phyloP scores from a whole-genome alignment of 257 asterid species.

The Leonotis leonurus region DNA sequence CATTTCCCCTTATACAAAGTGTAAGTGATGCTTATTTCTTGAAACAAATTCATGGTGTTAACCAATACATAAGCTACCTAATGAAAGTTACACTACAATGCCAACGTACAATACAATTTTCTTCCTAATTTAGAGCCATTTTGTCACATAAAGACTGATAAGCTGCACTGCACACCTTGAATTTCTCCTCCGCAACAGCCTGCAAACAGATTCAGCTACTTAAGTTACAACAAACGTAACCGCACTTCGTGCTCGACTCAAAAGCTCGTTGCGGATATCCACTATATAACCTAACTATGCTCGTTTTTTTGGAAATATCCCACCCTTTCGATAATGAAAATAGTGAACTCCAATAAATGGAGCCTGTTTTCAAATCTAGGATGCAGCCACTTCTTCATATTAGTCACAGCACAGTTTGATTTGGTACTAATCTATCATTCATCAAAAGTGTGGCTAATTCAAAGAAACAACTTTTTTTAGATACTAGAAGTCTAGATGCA shows the following conservation, averaged over 20 bases:
- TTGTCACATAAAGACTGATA: conserved; percentile 74
- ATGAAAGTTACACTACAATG: not conserved
- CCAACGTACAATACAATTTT: not conserved
- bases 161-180: conserved; percentile 91
- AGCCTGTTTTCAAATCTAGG: too few relatives aligned
- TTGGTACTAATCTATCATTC: too few relatives aligned
- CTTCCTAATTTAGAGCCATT: conserved; percentile 27
- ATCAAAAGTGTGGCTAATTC: too few relatives aligned
- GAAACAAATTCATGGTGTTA: conserved; percentile 1
- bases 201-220: conserved; percentile 21
- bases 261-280: not conserved
- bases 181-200: conserved; percentile 85
- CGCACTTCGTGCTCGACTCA: not conserved
- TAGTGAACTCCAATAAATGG: too few relatives aligned
- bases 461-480: too few relatives aligned
- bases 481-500: too few relatives aligned
- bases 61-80: conserved; percentile 5
- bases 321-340: too few relatives aligned
- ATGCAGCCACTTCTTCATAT: too few relatives aligned
- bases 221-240: not conserved
- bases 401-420: too few relatives aligned
- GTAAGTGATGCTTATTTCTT: conserved; percentile 10
- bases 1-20: too few relatives aligned
- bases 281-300: not conserved
- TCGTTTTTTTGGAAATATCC: too few relatives aligned